Evolutionary conservation across 2,329 filamentous ascomycete genomes (phyloP).

Genomic region (Capronia coronata): DNA sequence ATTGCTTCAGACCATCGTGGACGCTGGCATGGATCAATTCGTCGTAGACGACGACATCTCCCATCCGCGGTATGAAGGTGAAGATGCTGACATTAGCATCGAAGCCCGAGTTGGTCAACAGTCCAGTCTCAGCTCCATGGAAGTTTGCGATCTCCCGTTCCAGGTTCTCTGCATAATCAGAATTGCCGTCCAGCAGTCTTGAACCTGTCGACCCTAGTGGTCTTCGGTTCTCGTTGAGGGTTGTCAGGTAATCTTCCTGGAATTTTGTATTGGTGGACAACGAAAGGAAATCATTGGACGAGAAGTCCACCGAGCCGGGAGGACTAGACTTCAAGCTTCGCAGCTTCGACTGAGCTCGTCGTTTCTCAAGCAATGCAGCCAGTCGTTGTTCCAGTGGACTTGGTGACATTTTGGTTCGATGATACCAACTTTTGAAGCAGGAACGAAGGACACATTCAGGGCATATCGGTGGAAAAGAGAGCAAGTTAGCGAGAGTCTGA

Average conservation of each 20-base stretch:
- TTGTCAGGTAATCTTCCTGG: constrained; percentile 44
- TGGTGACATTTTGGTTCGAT: too few relatives aligned
- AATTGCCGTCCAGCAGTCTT: constrained; percentile 61
- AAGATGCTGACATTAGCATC: constrained; percentile 62
- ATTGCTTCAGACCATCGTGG: constrained; percentile 67
- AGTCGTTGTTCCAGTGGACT: constrained; percentile 22
- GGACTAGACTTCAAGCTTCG: constrained; percentile 44
- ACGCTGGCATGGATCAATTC: constrained; percentile 71
- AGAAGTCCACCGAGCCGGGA: constrained; percentile 49
- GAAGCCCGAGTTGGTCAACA: constrained; percentile 60
- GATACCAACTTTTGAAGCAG: too few relatives aligned
- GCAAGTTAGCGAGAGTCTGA: too few relatives aligned
- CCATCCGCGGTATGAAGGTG: constrained; percentile 53
- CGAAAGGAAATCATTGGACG: constrained; percentile 61
- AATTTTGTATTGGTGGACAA: constrained; percentile 45
- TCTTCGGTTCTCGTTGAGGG: constrained; percentile 37
- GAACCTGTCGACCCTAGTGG: constrained; percentile 54
- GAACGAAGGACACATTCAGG: too few relatives aligned
- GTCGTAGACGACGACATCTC: constrained; percentile 63
- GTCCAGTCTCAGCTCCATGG: constrained; percentile 51
- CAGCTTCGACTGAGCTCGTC: constrained; percentile 41
- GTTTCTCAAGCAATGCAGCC: constrained; percentile 31
- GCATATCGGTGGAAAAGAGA: too few relatives aligned
- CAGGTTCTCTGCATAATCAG: constrained; percentile 51
- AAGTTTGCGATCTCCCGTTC: constrained; percentile 55